These are phyloP conservation scores for Venturia pyrina DNA, from an alignment of 2,329 filamentous ascomycete species.

Conservation along the genomic window DNA sequence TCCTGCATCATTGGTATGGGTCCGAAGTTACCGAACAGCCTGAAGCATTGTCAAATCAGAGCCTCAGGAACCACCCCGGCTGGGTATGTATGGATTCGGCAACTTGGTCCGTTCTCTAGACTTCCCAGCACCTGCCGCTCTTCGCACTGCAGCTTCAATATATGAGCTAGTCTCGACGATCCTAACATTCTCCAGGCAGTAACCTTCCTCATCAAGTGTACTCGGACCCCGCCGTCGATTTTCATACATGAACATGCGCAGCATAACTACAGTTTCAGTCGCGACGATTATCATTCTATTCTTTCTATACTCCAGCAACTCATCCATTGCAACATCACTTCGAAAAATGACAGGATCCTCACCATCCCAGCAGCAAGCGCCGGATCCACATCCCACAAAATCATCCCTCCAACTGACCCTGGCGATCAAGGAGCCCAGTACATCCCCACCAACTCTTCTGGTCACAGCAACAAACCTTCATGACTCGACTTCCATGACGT, in stretches of 20 bases:
- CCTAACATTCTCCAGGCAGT: neutral
- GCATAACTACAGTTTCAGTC: neutral
- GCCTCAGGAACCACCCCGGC: neutral
- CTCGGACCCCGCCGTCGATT: neutral
- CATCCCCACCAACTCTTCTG: conserved; percentile 23
- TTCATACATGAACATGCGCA: conserved; percentile 8
- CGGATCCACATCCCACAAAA: conserved; percentile 5
- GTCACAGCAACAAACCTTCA: conserved; percentile 28
- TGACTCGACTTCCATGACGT: conserved; percentile 23
- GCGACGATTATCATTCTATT: neutral
- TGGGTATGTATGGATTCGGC: neutral
- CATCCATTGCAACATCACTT: neutral
- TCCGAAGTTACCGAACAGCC: neutral
- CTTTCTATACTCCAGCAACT: conserved; percentile 3
- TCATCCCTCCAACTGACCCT: conserved; percentile 6
- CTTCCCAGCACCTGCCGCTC: neutral
- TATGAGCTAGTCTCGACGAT: neutral
- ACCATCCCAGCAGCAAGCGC: neutral
- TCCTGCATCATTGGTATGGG: neutral
- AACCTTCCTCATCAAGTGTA: neutral
- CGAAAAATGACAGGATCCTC: conserved; percentile 1
- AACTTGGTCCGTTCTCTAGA: neutral
- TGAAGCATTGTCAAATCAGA: neutral
- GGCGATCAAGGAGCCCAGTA: conserved; percentile 19
- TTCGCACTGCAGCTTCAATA: neutral